phyloP scores from a whole-genome alignment of 75 land plant species.

The Larix kaempferi region DNA sequence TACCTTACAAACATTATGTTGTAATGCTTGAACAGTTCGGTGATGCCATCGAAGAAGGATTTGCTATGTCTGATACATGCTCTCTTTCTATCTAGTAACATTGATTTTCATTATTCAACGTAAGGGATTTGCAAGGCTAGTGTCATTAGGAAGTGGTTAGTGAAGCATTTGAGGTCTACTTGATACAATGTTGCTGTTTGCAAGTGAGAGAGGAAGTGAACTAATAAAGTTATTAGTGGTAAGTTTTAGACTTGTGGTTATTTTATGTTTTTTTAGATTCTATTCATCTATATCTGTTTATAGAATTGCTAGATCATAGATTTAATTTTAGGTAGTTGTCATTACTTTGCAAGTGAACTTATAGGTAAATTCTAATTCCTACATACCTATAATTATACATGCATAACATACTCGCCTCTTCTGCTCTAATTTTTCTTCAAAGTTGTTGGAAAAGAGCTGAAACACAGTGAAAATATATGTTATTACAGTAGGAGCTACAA shows the following conservation, averaged over 20 bases:
- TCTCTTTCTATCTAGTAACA: constrained; percentile 38
- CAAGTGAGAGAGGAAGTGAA: constrained; percentile 55
- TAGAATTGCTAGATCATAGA: not conserved
- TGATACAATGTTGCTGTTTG: constrained; percentile 87
- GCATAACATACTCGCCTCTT: too few species aligned
- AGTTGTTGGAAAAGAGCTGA: too few species aligned
- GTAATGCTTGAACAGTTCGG: constrained; percentile 23
- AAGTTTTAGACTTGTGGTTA: too few species aligned
- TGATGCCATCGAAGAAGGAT: constrained; percentile 39
- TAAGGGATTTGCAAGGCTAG: constrained; percentile 48
- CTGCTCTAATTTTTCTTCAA: too few species aligned
- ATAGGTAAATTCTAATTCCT: too few species aligned
- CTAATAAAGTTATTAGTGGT: too few species aligned
- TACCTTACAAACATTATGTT: not conserved
- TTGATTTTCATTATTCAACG: constrained; percentile 25
- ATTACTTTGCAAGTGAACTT: constrained; percentile 50
- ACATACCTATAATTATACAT: too few species aligned
- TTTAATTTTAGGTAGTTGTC: not conserved
- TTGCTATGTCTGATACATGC: constrained; percentile 38
- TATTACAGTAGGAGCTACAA: too few species aligned
- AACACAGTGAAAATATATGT: too few species aligned
- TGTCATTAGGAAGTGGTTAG: constrained; percentile 46
- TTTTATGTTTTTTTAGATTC: too few species aligned
- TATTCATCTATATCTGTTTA: too few species aligned
- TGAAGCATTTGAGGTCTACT: too few species aligned